Base-by-base conservation (phyloP, 1,284 basidiomycete genomes). In the Cryptococcus sp. region DNA sequence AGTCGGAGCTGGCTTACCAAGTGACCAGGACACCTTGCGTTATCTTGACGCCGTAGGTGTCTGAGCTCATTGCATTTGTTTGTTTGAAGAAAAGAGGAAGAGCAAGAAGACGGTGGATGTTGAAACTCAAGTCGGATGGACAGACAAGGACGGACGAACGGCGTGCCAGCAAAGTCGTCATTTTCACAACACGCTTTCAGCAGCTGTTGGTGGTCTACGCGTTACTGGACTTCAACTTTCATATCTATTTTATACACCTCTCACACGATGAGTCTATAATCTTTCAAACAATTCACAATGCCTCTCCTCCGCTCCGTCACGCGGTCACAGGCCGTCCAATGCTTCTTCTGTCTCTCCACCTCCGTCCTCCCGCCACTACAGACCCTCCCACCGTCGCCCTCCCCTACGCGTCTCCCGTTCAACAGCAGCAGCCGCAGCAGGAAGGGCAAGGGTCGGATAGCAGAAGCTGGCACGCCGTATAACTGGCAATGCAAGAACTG, bases 401-500 rank as follows among this genome's bases (percentile, higher is more conserved):
- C 28, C 28, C 28, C 28, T 33, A 33, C 28, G 28, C 28, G 12
- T 13, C n/a, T 40, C 18, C 33, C 53, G 20, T 39, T 33, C 28
- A 33, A 33, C 5, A 33, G 28, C 42, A 4, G 12, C 44, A 9
- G 24, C 15, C 15, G 35, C 24, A 56, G 57, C 18, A 33, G 61
- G 37, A 67, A 67, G 40, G 65, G 63, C 39, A 67, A 65, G 40
- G 55, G 52, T 23, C 56, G 53, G 44, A 55, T 58, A 15, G 60
- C 55, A 18, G 59, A 58, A 33, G 55, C 63, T 6, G 68, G 68
- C 6, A 66, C 66, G 4, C 60, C 58, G 46, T 75, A 64, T 63
- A 71, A 68, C 36, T 77, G 73, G 73, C 57, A 63, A 9, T 77
- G 75, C 55, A 52, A 62, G n/a, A 47, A 62, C 24, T 77, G 75